phyloP scores from a whole-genome alignment of 2,329 filamentous ascomycete genomes.

The Xenosphaeropsis pyriputrescens region DNA sequence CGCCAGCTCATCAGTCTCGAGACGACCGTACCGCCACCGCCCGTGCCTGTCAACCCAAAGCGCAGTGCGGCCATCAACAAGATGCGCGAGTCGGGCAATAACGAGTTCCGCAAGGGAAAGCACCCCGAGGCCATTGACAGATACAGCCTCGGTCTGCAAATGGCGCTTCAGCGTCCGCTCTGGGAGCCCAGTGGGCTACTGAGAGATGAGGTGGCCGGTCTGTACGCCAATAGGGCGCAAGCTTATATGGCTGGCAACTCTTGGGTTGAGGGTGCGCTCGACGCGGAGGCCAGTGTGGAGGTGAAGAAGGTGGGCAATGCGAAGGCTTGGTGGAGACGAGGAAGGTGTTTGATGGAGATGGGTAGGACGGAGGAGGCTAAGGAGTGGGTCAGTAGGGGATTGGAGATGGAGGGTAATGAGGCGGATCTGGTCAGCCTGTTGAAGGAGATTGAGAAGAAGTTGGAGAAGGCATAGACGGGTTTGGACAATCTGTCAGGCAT shows the following conservation, averaged over 20 bases:
- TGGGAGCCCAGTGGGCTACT: slow-evolving; percentile 84
- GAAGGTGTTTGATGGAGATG: slow-evolving; percentile 83
- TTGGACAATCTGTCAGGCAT: neutral
- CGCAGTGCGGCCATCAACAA: slow-evolving; percentile 78
- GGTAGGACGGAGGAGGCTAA: slow-evolving; percentile 67
- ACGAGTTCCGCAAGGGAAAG: slow-evolving; percentile 63
- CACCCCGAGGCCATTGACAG: slow-evolving; percentile 64
- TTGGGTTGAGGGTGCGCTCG: slow-evolving; percentile 78
- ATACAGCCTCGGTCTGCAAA: slow-evolving; percentile 77
- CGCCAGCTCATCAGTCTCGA: slow-evolving; percentile 53
- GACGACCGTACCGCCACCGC: slow-evolving; percentile 61
- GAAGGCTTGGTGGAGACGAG: slow-evolving; percentile 89
- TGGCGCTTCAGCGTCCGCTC: slow-evolving; percentile 66
- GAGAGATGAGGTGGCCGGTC: slow-evolving; percentile 64
- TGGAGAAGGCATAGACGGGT: slow-evolving; percentile 6
- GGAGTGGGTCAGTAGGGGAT: slow-evolving; percentile 59
- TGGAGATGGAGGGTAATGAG: slow-evolving; percentile 72
- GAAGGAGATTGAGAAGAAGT: slow-evolving; percentile 41
- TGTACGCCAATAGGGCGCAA: slow-evolving; percentile 83
- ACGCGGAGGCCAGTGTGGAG: slow-evolving; percentile 81
- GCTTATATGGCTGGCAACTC: slow-evolving; percentile 69
- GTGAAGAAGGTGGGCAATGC: slow-evolving; percentile 75
- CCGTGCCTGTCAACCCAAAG: slow-evolving; percentile 85
- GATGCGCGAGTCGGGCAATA: slow-evolving; percentile 78
- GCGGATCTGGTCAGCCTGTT: slow-evolving; percentile 46